Evolutionary conservation across 2,329 filamentous ascomycete species (phyloP).

Genomic region (Aspergillus sp.): DNA sequence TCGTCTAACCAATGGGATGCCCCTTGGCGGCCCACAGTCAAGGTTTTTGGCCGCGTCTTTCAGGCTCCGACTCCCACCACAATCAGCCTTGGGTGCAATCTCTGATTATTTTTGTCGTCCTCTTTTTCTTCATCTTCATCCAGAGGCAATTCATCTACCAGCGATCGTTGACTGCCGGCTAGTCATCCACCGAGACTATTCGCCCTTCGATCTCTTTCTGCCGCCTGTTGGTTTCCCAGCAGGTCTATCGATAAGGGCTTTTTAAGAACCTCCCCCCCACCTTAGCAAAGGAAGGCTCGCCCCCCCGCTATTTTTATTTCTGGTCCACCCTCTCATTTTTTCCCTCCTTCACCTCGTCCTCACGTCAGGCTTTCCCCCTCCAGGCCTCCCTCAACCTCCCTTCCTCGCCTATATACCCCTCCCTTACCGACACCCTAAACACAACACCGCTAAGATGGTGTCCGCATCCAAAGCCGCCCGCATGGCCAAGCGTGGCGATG

Average conservation of each 20-base stretch:
- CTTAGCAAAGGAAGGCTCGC: slow-evolving; percentile 20
- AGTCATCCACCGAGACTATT: neutral
- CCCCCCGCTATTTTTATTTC: slow-evolving; percentile 27
- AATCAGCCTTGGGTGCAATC: slow-evolving; percentile 10
- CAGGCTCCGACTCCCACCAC: slow-evolving; percentile 9
- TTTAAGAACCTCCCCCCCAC: slow-evolving; percentile 25
- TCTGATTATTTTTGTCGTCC: slow-evolving; percentile 6
- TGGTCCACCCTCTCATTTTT: slow-evolving; percentile 37
- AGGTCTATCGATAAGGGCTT: slow-evolving; percentile 44
- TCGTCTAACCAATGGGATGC: slow-evolving; percentile 24
- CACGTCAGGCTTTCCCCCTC: slow-evolving; percentile 22
- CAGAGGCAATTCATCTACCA: no score
- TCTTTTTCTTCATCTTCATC: neutral
- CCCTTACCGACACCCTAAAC: slow-evolving; percentile 12
- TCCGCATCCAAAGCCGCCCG: slow-evolving; percentile 69
- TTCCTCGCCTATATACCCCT: slow-evolving; percentile 1
- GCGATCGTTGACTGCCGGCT: neutral
- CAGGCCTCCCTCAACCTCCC: slow-evolving; percentile 16
- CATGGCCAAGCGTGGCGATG: slow-evolving; percentile 64
- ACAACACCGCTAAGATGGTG: slow-evolving; percentile 52
- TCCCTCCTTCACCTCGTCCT: slow-evolving; percentile 15
- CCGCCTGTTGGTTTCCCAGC: neutral
- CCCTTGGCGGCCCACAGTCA: slow-evolving; percentile 22
- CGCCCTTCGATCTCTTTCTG: neutral
- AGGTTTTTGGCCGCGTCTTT: slow-evolving; percentile 23